phyloP scores from a whole-genome alignment of 2,329 filamentous ascomycete species.

The Shiraia bambusicola region DNA sequence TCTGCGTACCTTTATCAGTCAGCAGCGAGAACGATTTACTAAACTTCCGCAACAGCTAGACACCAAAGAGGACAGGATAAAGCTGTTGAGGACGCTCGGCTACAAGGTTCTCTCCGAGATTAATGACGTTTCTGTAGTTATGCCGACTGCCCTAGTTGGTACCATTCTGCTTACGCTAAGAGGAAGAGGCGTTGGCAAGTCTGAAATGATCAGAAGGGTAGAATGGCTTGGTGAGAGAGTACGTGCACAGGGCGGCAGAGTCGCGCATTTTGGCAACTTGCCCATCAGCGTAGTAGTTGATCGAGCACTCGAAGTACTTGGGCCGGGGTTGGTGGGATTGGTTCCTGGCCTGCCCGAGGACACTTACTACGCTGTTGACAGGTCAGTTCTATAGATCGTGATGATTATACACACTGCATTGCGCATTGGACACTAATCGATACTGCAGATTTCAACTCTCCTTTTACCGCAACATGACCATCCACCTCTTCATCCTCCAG shows the following conservation, averaged over 20 bases:
- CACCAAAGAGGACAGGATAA: constrained; percentile 58
- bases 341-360: constrained; percentile 80
- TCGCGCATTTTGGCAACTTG: constrained; percentile 86
- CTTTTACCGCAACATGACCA: constrained; percentile 99
- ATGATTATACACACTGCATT: too few relatives aligned
- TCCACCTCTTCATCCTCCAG: constrained; percentile 94
- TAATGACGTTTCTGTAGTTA: constrained; percentile 93
- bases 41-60: constrained; percentile 38
- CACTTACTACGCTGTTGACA: constrained; percentile 91
- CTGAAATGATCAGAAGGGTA: constrained; percentile 80
- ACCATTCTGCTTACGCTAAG: constrained; percentile 89
- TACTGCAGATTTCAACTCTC: constrained; percentile 76
- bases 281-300: constrained; percentile 82
- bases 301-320: constrained; percentile 86
- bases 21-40: constrained; percentile 66
- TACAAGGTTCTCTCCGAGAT: constrained; percentile 94
- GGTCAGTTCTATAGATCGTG: constrained; percentile 42
- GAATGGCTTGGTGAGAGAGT: constrained; percentile 87
- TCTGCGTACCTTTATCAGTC: constrained; percentile 74
- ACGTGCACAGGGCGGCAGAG: constrained; percentile 80
- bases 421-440: constrained; percentile 6
- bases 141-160: constrained; percentile 95
- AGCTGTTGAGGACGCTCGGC: constrained; percentile 80
- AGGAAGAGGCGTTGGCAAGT: constrained; percentile 85
- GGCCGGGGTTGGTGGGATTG: constrained; percentile 81